phyloP scores from a whole-genome alignment of 345 rosid genomes.

The Turnera subulata region DNA sequence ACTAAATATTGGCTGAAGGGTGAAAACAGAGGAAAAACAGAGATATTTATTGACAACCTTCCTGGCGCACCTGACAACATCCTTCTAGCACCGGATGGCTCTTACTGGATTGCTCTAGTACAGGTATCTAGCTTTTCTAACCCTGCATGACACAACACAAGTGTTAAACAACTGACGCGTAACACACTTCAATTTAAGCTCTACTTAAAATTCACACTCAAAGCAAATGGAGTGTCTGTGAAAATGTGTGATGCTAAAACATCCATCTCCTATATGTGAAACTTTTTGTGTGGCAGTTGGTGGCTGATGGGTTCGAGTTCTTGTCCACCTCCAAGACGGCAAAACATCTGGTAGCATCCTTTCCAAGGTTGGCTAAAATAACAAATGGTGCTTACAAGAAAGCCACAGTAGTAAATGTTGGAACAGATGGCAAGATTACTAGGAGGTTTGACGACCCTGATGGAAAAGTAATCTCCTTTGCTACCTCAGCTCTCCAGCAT shows the following conservation, averaged over 20 bases:
- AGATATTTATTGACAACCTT: conserved; percentile 40
- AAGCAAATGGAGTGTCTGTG: too few species aligned
- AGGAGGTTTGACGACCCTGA: conserved; percentile 39
- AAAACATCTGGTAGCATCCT: conserved; percentile 35
- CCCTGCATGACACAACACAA: too few species aligned
- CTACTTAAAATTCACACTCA: too few species aligned
- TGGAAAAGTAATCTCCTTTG: conserved; percentile 34
- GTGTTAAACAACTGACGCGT: too few species aligned
- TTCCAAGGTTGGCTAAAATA: conserved; percentile 13
- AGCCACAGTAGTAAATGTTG: conserved; percentile 42
- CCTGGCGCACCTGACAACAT: conserved; percentile 53
- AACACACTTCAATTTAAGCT: too few species aligned
- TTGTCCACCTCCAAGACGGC: conserved; percentile 33
- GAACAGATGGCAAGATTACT: conserved; percentile 32
- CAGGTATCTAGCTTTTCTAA: conserved; percentile 28
- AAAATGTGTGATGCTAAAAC: background rate
- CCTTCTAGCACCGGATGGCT: conserved; percentile 48
- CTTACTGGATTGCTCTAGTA: conserved; percentile 45
- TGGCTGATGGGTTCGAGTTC: conserved; percentile 26
- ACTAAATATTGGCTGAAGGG: conserved; percentile 47
- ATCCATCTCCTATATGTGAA: too few species aligned
- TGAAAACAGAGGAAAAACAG: conserved; percentile 30
- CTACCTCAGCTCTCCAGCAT: conserved; percentile 46
- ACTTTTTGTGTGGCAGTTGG: conserved; percentile 20
- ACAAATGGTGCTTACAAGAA: background rate